Base-by-base conservation (phyloP, 495 filamentous ascomycete genomes). In the Penicillium atrosanguineum region DNA sequence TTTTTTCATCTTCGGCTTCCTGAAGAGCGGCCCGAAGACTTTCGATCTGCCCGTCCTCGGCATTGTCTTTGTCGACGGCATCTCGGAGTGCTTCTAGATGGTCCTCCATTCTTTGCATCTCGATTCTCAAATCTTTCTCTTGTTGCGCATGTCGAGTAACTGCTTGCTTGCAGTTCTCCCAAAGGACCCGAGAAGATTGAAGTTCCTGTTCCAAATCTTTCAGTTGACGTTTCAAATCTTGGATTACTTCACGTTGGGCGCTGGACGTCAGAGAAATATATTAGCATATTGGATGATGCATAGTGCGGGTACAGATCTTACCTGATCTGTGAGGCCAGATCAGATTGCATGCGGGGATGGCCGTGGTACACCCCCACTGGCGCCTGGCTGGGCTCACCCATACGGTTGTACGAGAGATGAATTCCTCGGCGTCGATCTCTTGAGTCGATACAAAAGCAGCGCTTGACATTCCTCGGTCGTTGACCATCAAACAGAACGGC, bases 271-370 rank as follows among this genome's bases (percentile, higher is more conserved):
- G 15, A n/a, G 41, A 34, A 11, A 39, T 14, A n/a, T 4, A 37
- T 52, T 19, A 52, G 42, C 16, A 31, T 18, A 16, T 19, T 26
- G 36, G 15, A 28, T 19, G 31, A 4, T 16, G 18, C 18, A n/a
- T 15, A 18, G 7, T 1, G 19, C 29, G 0, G 8, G 15, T 16
- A 20, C 20, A 14, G 18, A 28, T 44, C 72, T 39, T 77, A 81
- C 70, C 70, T 75, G 37, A 88, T 79, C 68, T 89, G 88, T 19
- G 79, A 79, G 37, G 82, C 86, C 7, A 83, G 71, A 61, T 96
- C 89, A 0, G 89, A 87, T 68, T 87, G 87, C 85, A 97, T 95
- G 8, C 90, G 83, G 21, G 85, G 73, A n/a, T 59, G 67, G 3
- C 79, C 71, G 3, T 47, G 65, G 50, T 70, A 84, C 31, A 68